Evolutionary conservation across 169 alveolate genomes (phyloP).

Genomic region (Plasmodium cynomolgi): DNA sequence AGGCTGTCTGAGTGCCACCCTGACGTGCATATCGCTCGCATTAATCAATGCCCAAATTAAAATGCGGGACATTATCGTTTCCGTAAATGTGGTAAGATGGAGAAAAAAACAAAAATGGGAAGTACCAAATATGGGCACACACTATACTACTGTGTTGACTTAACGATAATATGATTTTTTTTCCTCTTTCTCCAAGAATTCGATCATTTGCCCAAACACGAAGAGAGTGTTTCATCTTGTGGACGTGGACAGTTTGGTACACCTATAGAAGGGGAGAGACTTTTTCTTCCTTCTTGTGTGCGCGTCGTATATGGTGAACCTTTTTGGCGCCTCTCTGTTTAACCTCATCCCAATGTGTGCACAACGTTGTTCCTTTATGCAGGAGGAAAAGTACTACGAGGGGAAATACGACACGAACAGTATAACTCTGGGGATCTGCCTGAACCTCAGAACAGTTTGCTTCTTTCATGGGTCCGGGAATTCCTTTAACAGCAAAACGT

Average conservation of each 20-base stretch:
- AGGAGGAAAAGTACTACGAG: conserved; percentile 58
- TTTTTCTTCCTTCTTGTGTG: neutral
- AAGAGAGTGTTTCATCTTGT: conserved; percentile 57
- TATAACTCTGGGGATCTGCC: conserved; percentile 51
- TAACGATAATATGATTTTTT: neutral
- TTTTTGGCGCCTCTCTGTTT: neutral
- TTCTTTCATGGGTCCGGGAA: conserved; percentile 58
- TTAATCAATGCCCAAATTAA: conserved; percentile 55
- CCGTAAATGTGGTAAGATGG: conserved; percentile 48
- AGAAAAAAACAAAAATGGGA: neutral
- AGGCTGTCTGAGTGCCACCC: conserved; percentile 66
- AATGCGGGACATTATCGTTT: conserved; percentile 55
- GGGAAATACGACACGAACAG: conserved; percentile 51
- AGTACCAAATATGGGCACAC: neutral
- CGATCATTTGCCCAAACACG: conserved; percentile 57
- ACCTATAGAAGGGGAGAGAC: neutral
- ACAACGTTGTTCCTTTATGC: neutral
- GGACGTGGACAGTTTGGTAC: conserved; percentile 40
- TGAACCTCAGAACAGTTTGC: conserved; percentile 53
- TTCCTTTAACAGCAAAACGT: conserved; percentile 37
- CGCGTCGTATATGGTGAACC: neutral
- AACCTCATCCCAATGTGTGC: neutral
- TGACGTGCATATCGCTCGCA: conserved; percentile 65
- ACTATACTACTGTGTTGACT: neutral
- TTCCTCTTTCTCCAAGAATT: conserved; percentile 12